Base-by-base conservation (phyloP, 192 early-diverging fungal species). In the Coemansia sp. region DNA sequence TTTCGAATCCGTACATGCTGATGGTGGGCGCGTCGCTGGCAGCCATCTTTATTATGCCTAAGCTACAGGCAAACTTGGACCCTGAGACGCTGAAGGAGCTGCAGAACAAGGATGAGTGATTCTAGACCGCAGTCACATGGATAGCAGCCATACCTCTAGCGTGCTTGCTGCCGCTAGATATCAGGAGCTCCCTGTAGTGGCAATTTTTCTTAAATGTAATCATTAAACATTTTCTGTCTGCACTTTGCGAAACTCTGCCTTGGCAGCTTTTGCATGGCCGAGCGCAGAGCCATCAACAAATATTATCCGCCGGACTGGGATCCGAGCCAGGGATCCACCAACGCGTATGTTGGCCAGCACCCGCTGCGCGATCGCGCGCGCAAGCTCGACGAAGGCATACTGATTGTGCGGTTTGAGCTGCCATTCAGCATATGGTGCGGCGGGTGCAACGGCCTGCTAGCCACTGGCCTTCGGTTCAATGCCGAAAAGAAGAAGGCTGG, bases 401-500 rank as follows among this genome's bases (percentile, higher is more conserved):
- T 96, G 15, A 80, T 94, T 27, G 84, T 71, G n/a, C 79, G 88
- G 30, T 92, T 96, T 60, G 92, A 94, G 63, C 56, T 96, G 42
- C 94, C 94, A 4, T 96, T 83, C 65, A 87, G 84, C 55, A 89
- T 96, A 12, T 95, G 90, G 91, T 95, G 94, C 69, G 58, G 71
- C 36, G 86, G 86, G 12, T 97, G 94, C 70, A 80, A 83, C 48
- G 85, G 86, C 1, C 85, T 92, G 67, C 82, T 95, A 52, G 92
- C 87, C 35, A 91, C 51, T 84, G 89, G 94, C n/a, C 85, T 91
- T 15, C 82, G 94, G 30, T 95, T 90, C 60, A 97, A 97, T 80
- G 93, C 94, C 3, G 90, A 97, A 62, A 97, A 97, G 78, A 92
- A 91, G 64, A 89, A 90, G 55, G 75, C 91, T 23, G 93, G 91